These are phyloP conservation scores for Dichotomocladium elegans DNA, from an alignment of 371 early-diverging fungal species.

Conservation along the genomic window DNA sequence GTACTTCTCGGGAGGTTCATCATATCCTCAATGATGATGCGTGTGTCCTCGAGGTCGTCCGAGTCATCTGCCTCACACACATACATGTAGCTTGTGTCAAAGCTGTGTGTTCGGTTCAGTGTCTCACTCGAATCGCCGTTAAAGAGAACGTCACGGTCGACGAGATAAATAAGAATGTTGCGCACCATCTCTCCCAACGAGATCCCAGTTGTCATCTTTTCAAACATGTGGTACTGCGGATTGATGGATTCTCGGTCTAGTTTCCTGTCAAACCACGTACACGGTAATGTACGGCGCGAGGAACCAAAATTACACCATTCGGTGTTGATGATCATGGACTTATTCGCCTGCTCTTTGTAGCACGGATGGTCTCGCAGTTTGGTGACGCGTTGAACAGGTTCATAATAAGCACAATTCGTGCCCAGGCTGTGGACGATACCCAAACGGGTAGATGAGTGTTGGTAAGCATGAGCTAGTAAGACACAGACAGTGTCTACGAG, in stretches of 20 bases:
- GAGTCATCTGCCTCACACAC: constrained; percentile 47
- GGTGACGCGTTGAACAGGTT: constrained; percentile 63
- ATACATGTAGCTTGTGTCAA: constrained; percentile 79
- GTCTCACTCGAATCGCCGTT: constrained; percentile 58
- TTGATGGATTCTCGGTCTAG: constrained; percentile 77
- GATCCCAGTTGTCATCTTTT: constrained; percentile 96
- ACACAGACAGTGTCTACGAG: constrained; percentile 93
- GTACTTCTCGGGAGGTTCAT: constrained; percentile 44
- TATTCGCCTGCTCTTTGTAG: constrained; percentile 18
- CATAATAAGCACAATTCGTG: constrained; percentile 93
- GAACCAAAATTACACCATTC: constrained; percentile 86
- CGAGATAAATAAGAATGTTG: constrained; percentile 71
- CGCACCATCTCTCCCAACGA: constrained; percentile 90
- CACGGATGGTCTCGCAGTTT: constrained; percentile 50
- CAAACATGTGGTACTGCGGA: constrained; percentile 80
- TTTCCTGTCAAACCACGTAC: constrained; percentile 79
- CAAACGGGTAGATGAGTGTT: constrained; percentile 75
- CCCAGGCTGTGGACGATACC: constrained; percentile 94
- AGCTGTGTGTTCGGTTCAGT: constrained; percentile 62
- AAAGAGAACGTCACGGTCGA: constrained; percentile 75
- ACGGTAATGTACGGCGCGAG: constrained; percentile 68
- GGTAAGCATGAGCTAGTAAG: constrained; percentile 84
- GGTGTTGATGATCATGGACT: constrained; percentile 82
- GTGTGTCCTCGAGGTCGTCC: constrained; percentile 54
- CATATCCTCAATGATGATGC: constrained; percentile 61